Conservation (phyloP, 129 eudicot genomes). For the Lactuca sativa region DNA sequence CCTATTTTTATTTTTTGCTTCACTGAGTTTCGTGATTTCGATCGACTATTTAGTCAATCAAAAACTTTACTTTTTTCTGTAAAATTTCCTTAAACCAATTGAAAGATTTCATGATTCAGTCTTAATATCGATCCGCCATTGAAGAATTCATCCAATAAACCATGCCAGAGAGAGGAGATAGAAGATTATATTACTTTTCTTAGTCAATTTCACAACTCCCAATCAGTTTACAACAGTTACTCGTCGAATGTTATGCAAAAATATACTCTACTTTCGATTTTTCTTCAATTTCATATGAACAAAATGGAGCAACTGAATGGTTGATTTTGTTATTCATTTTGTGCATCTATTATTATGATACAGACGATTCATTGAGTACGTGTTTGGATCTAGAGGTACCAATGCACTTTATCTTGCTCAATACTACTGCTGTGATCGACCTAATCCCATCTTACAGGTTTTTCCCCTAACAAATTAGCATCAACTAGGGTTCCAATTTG, state of each 20-base stretch:
- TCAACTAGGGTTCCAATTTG: no score
- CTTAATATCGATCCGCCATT: not conserved
- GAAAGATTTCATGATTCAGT: not conserved
- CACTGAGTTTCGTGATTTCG: not conserved
- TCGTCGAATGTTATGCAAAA: not conserved
- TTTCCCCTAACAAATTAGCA: conserved; percentile 21
- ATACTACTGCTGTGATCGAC: conserved; percentile 87
- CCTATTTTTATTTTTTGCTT: not conserved
- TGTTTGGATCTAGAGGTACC: conserved; percentile 68
- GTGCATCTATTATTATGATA: not conserved
- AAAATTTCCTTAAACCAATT: not conserved
- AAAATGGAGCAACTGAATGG: not conserved
- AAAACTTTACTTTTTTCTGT: not conserved
- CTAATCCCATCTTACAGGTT: conserved; percentile 92
- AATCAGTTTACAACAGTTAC: not conserved
- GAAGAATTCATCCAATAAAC: not conserved
- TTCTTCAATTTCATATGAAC: not conserved
- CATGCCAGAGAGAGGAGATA: not conserved
- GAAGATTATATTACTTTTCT: not conserved
- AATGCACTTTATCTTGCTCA: conserved; percentile 62
- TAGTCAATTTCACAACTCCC: not conserved
- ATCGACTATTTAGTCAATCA: not conserved
- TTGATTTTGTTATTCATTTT: not conserved
- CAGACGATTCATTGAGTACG: conserved; percentile 62
- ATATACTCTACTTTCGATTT: not conserved